Base-by-base conservation (phyloP, 2,329 filamentous ascomycete genomes). In the Coleophoma cylindrospora region DNA sequence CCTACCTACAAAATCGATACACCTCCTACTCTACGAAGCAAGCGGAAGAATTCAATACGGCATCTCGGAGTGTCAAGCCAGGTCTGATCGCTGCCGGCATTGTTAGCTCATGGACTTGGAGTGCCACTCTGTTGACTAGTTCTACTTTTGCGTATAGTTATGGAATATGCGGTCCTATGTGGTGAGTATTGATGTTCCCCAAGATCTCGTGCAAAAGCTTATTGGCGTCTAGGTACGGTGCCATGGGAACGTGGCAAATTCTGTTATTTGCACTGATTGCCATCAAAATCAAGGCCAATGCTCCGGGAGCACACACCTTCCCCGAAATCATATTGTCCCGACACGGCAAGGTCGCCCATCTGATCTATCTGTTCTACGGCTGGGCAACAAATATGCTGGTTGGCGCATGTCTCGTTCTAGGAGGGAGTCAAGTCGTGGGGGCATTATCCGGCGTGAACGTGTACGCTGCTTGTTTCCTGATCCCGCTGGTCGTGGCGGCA, bases 101-200 rank as follows among this genome's bases (percentile, higher is more conserved):
- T 22, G 73, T 76, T 12, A 72, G 68, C 4, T 72, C 73, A 2
- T 76, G 74, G 74, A 76, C 73, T 4, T 75, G 72, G 71, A 68
- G 69, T 15, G 70, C 74, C 6, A 76, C 74, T 6, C 63, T 73
- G 22, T 50, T 74, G 49, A 69, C 66, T 8, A 69, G 66, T 10
- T 68, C 64, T 9, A 71, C 70, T 2, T 68, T 73, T 53, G 69
- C 68, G 0, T 73, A 73, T 50, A 57, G 54, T 3, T 72, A 72
- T 57, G 70, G 70, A 8, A 67, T 72, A 40, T 66, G 63, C 41
- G 69, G 68, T 0, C 64, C 67, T 2, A 68, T 73, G 64, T 73
- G 70, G 70, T 38, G 15, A 38, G 36, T 38, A n/a, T 38, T 17
- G 13, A 6, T 7, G 2, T 7, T 38, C 5, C 27, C 4, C 6